Conservation (phyloP, 106 monocot genomes). For the Posidonia australis region DNA sequence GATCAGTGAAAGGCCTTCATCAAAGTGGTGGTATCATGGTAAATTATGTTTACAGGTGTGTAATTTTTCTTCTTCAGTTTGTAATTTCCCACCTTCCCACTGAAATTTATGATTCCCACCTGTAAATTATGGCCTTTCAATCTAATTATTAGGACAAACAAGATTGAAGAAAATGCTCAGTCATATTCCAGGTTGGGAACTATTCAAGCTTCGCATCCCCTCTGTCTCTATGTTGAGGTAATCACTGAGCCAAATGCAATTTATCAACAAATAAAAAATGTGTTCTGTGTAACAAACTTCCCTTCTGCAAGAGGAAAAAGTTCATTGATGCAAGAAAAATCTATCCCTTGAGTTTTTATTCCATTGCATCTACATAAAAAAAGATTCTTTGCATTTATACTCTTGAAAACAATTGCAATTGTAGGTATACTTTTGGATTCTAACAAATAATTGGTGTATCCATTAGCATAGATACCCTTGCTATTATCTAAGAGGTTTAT, state of each 20-base stretch:
- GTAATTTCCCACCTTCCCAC: background rate
- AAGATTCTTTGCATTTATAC: too few species aligned
- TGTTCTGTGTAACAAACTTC: too few species aligned
- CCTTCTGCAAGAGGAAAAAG: too few species aligned
- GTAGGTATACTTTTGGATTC: too few species aligned
- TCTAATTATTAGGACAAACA: constrained; percentile 38
- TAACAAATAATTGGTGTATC: too few species aligned
- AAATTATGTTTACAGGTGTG: constrained; percentile 74
- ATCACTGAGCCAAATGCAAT: background rate
- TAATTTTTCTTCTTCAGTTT: background rate
- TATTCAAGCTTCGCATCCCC: constrained; percentile 34
- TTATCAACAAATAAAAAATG: too few species aligned
- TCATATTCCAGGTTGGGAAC: constrained; percentile 46
- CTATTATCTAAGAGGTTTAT: too few species aligned
- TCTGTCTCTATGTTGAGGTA: constrained; percentile 11
- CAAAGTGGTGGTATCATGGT: constrained; percentile 88
- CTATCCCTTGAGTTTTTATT: too few species aligned
- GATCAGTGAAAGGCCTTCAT: constrained; percentile 54
- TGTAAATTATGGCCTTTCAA: background rate
- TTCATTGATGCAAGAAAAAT: too few species aligned
- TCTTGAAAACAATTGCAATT: too few species aligned
- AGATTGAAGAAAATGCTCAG: constrained; percentile 66
- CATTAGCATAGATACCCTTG: too few species aligned
- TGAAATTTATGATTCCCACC: background rate
- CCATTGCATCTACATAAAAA: too few species aligned